These are phyloP conservation scores for Sistotremastrum suecicum DNA, from an alignment of 768 basidiomycete species.

Conservation along the genomic window DNA sequence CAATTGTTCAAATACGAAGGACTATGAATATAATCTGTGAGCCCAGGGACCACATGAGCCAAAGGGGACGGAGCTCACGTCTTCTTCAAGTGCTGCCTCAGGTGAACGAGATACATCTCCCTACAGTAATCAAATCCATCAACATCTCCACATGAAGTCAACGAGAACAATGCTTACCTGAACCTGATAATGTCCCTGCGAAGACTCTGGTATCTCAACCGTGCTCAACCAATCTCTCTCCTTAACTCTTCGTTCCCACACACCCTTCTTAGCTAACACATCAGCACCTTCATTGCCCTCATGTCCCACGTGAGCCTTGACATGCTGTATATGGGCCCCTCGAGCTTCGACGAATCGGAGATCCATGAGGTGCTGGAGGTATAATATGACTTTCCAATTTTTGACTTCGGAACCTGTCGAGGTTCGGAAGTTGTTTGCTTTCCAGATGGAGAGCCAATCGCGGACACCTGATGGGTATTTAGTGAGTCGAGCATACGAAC, in stretches of 20 bases:
- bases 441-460: constrained; percentile 7
- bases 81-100: no score
- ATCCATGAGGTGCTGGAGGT: constrained; percentile 9
- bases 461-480: constrained; percentile 3
- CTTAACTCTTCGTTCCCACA: constrained; percentile 19
- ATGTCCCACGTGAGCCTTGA: constrained; percentile 66
- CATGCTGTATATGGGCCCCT: constrained; percentile 27
- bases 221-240: constrained; percentile 45
- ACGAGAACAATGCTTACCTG: no score
- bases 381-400: constrained; percentile 23
- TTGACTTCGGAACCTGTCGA: constrained; percentile 12
- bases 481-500: not conserved
- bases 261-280: constrained; percentile 47
- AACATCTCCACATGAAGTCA: no score
- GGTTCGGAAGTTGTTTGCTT: constrained; percentile 6
- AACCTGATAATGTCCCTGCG: no score
- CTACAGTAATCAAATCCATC: no score
- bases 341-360: no score
- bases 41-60: no score
- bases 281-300: constrained; percentile 86
- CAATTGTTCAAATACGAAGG: no score
- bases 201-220: no score
- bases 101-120: no score
- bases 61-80: no score
- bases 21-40: no score